phyloP scores from a whole-genome alignment of 2,329 filamentous ascomycete species.

The Chaetomium strumarium region DNA sequence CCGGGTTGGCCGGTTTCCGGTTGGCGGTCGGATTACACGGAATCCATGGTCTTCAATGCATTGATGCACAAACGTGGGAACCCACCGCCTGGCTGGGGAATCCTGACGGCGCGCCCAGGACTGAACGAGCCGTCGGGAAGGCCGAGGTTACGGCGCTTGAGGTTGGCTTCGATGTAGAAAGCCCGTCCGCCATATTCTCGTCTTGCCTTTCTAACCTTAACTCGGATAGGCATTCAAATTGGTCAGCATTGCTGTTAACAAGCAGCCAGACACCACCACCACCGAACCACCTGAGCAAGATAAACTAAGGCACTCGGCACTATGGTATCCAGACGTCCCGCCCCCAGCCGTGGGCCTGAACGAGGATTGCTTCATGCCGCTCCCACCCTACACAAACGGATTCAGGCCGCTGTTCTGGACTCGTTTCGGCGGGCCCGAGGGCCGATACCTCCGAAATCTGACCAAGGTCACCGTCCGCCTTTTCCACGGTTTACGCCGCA shows the following conservation, averaged over 20 bases:
- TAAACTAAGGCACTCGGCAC: background rate
- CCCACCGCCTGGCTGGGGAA: background rate
- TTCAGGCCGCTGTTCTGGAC: background rate
- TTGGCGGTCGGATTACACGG: background rate
- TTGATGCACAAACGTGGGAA: background rate
- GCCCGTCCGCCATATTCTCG: background rate
- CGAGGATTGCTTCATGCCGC: background rate
- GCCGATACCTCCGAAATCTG: background rate
- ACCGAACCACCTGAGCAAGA: background rate
- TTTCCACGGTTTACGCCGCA: background rate
- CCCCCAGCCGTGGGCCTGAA: background rate
- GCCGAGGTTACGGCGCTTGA: background rate
- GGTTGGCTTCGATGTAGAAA: background rate
- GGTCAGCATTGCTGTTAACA: background rate
- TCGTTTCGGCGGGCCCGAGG: background rate
- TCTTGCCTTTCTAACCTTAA: background rate
- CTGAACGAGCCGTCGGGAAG: background rate
- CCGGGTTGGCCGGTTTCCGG: background rate
- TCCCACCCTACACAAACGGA: background rate
- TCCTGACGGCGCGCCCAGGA: background rate
- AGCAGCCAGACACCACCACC: background rate
- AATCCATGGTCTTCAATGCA: conserved; percentile 4
- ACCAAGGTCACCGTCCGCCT: background rate
- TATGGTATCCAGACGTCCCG: background rate
- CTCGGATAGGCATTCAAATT: background rate